These are phyloP conservation scores for Decorospora gaudefroyi DNA, from an alignment of 2,329 filamentous ascomycete genomes.

Conservation along the genomic window DNA sequence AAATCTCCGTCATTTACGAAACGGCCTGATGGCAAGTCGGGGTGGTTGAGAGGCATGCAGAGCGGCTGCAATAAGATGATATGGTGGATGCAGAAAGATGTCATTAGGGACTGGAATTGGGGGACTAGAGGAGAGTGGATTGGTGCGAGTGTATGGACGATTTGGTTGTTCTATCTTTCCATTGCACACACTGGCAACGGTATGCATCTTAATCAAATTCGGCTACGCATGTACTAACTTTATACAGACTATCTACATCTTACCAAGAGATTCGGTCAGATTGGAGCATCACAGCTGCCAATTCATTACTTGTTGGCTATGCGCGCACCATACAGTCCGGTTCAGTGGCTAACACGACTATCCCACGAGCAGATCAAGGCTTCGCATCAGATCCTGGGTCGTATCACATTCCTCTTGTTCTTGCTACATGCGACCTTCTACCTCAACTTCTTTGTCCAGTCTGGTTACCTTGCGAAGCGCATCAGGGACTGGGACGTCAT, in stretches of 20 bases:
- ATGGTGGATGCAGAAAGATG: slow-evolving; percentile 55
- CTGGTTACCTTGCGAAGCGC: slow-evolving; percentile 57
- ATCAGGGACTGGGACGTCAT: slow-evolving; percentile 62
- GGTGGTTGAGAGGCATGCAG: slow-evolving; percentile 32
- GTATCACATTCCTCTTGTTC: slow-evolving; percentile 58
- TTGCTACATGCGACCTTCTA: slow-evolving; percentile 60
- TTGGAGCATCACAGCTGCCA: slow-evolving; percentile 63
- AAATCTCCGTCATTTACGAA: slow-evolving; percentile 51
- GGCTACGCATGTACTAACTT: slow-evolving; percentile 1
- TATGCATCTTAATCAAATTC: slow-evolving; percentile 40
- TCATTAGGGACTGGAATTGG: slow-evolving; percentile 52
- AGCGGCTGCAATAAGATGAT: slow-evolving; percentile 33
- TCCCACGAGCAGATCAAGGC: slow-evolving; percentile 61
- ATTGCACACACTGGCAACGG: slow-evolving; percentile 59
- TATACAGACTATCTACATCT: slow-evolving; percentile 64
- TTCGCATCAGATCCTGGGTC: slow-evolving; percentile 62
- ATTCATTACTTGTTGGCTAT: slow-evolving; percentile 62
- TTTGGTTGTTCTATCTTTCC: slow-evolving; percentile 58
- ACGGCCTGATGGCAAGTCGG: slow-evolving; percentile 24
- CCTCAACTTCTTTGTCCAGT: slow-evolving; percentile 60
- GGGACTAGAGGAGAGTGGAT: slow-evolving; percentile 60
- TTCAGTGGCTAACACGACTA: slow-evolving; percentile 58
- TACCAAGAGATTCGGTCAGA: slow-evolving; percentile 64
- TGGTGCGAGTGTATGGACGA: slow-evolving; percentile 54
- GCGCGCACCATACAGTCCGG: slow-evolving; percentile 56